Evolutionary conservation across 208 protist species (phyloP).

Genomic region (Phytomonas sp.): DNA sequence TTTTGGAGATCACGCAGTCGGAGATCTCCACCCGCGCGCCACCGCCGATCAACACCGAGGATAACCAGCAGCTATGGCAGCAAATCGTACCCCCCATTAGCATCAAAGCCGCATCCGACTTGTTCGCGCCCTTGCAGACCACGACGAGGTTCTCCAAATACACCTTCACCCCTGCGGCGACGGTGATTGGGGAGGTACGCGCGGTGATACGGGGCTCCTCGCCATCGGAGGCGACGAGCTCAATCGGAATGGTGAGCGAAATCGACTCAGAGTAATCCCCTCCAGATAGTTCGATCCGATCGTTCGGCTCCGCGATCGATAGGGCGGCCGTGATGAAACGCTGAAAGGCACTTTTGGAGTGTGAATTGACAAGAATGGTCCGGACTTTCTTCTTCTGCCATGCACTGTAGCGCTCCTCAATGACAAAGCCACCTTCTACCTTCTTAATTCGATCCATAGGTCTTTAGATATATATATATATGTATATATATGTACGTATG

Average conservation of each 20-base stretch:
- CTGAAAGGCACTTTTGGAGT: constrained; percentile 36
- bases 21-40: constrained; percentile 31
- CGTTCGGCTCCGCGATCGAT: constrained; percentile 69
- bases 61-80: constrained; percentile 58
- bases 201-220: constrained; percentile 65
- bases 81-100: constrained; percentile 43
- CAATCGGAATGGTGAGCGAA: constrained; percentile 56
- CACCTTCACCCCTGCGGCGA: constrained; percentile 53
- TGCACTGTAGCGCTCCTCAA: constrained; percentile 64
- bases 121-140: constrained; percentile 47
- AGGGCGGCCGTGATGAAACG: constrained; percentile 58
- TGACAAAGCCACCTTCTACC: constrained; percentile 28
- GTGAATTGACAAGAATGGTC: constrained; percentile 74
- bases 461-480: constrained; percentile 9
- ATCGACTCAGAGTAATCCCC: constrained; percentile 77
- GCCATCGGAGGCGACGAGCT: constrained; percentile 80
- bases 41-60: constrained; percentile 56
- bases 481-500: background rate
- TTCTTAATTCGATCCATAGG: background rate
- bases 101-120: constrained; percentile 47
- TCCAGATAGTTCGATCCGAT: constrained; percentile 75
- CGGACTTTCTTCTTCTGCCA: constrained; percentile 87
- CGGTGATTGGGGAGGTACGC: constrained; percentile 52
- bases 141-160: constrained; percentile 65
- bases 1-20: constrained; percentile 62